phyloP scores from a whole-genome alignment of 163 green algal genomes.

The Trebouxia gelatinosa region DNA sequence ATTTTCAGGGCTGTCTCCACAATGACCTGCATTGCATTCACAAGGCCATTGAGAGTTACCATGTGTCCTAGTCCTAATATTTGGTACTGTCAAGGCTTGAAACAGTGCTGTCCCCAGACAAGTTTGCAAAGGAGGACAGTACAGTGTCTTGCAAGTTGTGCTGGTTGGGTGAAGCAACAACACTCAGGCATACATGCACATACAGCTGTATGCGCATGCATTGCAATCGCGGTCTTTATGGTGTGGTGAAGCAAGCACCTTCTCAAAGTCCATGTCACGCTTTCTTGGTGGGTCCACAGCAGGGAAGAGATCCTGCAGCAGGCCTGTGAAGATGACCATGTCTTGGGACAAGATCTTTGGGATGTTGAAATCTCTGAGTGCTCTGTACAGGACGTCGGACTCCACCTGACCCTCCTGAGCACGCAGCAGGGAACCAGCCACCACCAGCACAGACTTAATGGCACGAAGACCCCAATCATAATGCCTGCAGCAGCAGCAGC shows the following conservation, averaged over 20 bases:
- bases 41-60: too few relatives aligned
- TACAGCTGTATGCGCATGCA: too few relatives aligned
- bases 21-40: conserved; percentile 40
- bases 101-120: too few relatives aligned
- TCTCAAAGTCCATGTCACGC: conserved; percentile 78
- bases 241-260: too few relatives aligned
- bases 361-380: conserved; percentile 86
- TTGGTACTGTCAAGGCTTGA: too few relatives aligned
- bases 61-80: too few relatives aligned
- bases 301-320: conserved; percentile 85
- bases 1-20: conserved; percentile 50
- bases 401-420: conserved; percentile 56
- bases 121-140: too few relatives aligned
- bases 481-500: conserved; percentile 30
- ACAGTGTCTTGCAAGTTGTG: too few relatives aligned
- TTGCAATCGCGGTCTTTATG: too few relatives aligned
- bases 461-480: conserved; percentile 47
- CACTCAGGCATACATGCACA: too few relatives aligned
- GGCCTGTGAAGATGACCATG: conserved; percentile 86
- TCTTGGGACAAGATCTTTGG: conserved; percentile 80
- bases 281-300: conserved; percentile 74
- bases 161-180: too few relatives aligned
- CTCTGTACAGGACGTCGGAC: conserved; percentile 82
- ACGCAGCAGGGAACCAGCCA: conserved; percentile 64
- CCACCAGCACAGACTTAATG: conserved; percentile 86